Evolutionary conservation across 495 filamentous ascomycete species (phyloP).

Genomic region (Geopyxis carbonaria): DNA sequence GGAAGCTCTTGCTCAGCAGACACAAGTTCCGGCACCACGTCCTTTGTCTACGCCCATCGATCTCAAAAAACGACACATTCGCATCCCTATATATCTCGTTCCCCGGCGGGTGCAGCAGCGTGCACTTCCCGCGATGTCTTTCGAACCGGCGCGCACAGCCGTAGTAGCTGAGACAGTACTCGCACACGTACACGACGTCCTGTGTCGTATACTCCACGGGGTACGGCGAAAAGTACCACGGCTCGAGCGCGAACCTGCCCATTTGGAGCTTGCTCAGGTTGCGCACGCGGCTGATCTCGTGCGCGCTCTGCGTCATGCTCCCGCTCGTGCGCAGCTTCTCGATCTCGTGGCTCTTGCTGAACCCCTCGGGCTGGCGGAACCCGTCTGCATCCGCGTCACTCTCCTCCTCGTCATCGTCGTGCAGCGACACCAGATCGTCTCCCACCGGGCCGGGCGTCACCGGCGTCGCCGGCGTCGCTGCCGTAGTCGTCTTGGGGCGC

Average conservation of each 20-base stretch:
- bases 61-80: conserved; percentile 89
- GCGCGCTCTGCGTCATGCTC: conserved; percentile 96
- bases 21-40: conserved; percentile 96
- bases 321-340: conserved; percentile 84
- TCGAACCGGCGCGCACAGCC: conserved; percentile 59
- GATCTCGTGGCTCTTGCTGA: conserved; percentile 81
- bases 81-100: conserved; percentile 98
- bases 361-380: conserved; percentile 32
- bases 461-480: not conserved
- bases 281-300: conserved; percentile 88
- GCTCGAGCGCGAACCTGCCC: conserved; percentile 77
- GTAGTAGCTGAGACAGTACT: conserved; percentile 89
- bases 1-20: conserved; percentile 83
- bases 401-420: conserved; percentile 27
- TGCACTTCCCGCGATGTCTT: conserved; percentile 80
- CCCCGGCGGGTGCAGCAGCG: conserved; percentile 77
- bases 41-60: conserved; percentile 84
- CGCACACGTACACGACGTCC: conserved; percentile 87
- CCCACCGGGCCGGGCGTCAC: not conserved
- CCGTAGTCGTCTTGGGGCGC: conserved; percentile 6
- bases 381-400: conserved; percentile 27
- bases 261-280: conserved; percentile 88
- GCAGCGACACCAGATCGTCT: conserved; percentile 4
- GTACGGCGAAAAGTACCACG: conserved; percentile 98
- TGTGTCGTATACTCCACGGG: conserved; percentile 70